These are phyloP conservation scores for Rhodomyrtus psidioides DNA, from an alignment of 441 rosid genomes.

Conservation along the genomic window DNA sequence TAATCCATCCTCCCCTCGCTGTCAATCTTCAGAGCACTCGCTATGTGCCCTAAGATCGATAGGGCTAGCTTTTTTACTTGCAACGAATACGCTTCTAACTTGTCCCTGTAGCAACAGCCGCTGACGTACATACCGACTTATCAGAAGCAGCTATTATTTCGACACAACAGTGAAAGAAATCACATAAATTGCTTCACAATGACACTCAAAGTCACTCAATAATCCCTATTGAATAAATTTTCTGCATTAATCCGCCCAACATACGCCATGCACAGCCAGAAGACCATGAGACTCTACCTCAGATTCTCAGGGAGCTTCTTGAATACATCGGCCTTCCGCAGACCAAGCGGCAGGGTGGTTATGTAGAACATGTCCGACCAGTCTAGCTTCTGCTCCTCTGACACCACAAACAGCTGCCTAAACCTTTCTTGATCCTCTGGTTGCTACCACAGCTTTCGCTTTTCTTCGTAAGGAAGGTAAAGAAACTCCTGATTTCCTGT, in stretches of 20 bases:
- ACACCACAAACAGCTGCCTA: conserved; percentile 28
- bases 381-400: conserved; percentile 36
- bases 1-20: conserved; percentile 38
- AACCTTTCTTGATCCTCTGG: conserved; percentile 29
- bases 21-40: conserved; percentile 16
- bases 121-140: background rate
- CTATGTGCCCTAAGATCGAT: conserved; percentile 11
- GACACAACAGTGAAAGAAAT: background rate
- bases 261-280: background rate
- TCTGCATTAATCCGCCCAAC: background rate
- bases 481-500: conserved; percentile 18
- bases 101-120: conserved; percentile 9
- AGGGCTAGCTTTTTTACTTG: conserved; percentile 15
- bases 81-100: conserved; percentile 7
- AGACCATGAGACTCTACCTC: conserved; percentile 3
- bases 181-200: background rate
- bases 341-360: conserved; percentile 17
- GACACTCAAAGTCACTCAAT: background rate
- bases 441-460: conserved; percentile 20
- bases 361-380: conserved; percentile 35
- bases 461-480: conserved; percentile 26
- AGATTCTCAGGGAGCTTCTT: conserved; percentile 23
- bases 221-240: background rate
- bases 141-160: background rate
- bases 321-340: conserved; percentile 11